A percentile compares a stretch with the other conserved stretches of the same genome.
phyloP scores from a whole-genome alignment of 2,329 filamentous ascomycete species.

The Teratosphaeria viscida region DNA sequence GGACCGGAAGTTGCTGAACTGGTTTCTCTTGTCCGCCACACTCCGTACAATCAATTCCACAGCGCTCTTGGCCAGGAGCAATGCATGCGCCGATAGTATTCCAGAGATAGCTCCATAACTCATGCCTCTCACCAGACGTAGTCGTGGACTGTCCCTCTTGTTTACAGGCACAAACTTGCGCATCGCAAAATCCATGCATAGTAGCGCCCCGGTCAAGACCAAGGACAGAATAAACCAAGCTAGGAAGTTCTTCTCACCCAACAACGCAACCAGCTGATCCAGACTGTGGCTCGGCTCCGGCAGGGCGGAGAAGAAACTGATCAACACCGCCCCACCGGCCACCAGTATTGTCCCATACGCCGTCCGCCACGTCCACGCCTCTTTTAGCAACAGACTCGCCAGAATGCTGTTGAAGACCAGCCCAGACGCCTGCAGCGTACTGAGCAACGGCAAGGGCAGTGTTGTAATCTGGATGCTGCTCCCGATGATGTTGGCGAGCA shows the following conservation, averaged over 20 bases:
- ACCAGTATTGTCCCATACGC: slow-evolving; percentile 10
- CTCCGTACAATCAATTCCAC: slow-evolving; percentile 89
- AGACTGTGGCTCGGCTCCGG: slow-evolving; percentile 85
- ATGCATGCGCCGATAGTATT: slow-evolving; percentile 83
- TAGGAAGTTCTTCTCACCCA: slow-evolving; percentile 66
- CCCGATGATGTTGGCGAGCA: slow-evolving; percentile 85
- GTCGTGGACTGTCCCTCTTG: slow-evolving; percentile 24
- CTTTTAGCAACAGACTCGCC: slow-evolving; percentile 81
- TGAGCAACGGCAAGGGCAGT: slow-evolving; percentile 83
- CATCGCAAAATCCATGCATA: slow-evolving; percentile 47
- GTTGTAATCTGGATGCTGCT: slow-evolving; percentile 97
- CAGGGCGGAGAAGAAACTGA: slow-evolving; percentile 88
- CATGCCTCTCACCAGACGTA: slow-evolving; percentile 65
- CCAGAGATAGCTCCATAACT: slow-evolving; percentile 80
- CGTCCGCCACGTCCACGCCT: slow-evolving; percentile 93
- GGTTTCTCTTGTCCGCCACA: slow-evolving; percentile 73
- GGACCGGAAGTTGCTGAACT: slow-evolving; percentile 91
- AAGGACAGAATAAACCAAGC: slow-evolving; percentile 80
- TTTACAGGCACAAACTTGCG: slow-evolving; percentile 19
- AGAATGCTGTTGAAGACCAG: slow-evolving; percentile 98
- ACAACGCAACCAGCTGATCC: slow-evolving; percentile 64
- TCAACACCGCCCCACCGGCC: slow-evolving; percentile 65
- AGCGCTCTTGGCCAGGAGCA: slow-evolving; percentile 90
- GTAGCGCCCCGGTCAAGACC: slow-evolving; percentile 58
- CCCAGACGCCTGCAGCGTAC: slow-evolving; percentile 87